These are phyloP conservation scores for Hypocrella siamensis DNA, from an alignment of 2,329 filamentous ascomycete species.

Conservation along the genomic window DNA sequence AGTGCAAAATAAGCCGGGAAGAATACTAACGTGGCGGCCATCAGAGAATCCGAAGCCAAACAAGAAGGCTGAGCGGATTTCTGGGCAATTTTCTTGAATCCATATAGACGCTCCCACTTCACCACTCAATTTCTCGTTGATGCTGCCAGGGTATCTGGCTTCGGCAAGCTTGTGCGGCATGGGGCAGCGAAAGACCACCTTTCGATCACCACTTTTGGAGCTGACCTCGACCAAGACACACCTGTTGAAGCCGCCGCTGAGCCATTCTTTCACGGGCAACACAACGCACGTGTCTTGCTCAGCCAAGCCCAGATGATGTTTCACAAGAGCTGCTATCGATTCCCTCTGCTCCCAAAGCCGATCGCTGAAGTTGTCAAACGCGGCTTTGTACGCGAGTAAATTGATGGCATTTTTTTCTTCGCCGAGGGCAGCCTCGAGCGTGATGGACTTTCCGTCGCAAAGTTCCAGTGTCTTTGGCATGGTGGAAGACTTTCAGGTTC, in stretches of 20 bases:
- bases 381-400: too few relatives aligned
- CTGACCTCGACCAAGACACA: slow-evolving; percentile 6
- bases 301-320: slow-evolving; percentile 5
- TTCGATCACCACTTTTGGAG: background rate
- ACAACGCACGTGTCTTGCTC: slow-evolving; percentile 4
- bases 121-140: slow-evolving; percentile 17
- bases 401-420: too few relatives aligned
- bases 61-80: slow-evolving; percentile 11
- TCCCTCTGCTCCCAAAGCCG: slow-evolving; percentile 6
- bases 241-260: slow-evolving; percentile 7
- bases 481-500: too few relatives aligned
- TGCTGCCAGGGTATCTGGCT: slow-evolving; percentile 9
- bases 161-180: slow-evolving; percentile 9
- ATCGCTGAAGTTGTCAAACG: too few relatives aligned
- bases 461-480: too few relatives aligned
- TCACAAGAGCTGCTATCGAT: slow-evolving; percentile 5
- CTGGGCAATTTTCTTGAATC: slow-evolving; percentile 14
- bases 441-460: too few relatives aligned
- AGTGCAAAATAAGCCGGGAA: background rate
- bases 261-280: slow-evolving; percentile 4
- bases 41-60: slow-evolving; percentile 7
- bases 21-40: slow-evolving; percentile 5
- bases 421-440: too few relatives aligned
- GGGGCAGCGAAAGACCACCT: slow-evolving; percentile 5
- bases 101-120: slow-evolving; percentile 16